phyloP scores from a whole-genome alignment of 148 eudicot genomes.

The Amaranthus cruentus region DNA sequence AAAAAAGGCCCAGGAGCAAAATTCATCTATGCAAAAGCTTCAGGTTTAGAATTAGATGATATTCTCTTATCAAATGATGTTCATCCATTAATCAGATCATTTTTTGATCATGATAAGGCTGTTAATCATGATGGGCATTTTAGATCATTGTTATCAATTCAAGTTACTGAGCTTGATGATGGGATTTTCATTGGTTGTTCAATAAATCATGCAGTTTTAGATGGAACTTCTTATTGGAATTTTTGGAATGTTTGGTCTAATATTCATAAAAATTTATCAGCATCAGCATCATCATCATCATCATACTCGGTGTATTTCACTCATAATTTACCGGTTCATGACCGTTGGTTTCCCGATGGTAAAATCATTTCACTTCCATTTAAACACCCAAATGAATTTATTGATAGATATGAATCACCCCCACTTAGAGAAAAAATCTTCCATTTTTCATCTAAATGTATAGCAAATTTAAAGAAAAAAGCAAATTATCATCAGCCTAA shows the following conservation, averaged over 20 bases:
- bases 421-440: conserved; percentile 50
- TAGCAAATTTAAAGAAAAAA: conserved; percentile 42
- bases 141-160: conserved; percentile 43
- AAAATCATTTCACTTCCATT: conserved; percentile 18
- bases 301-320: not conserved
- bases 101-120: conserved; percentile 30
- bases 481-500: conserved; percentile 29
- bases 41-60: conserved; percentile 20
- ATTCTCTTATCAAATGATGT: conserved; percentile 28
- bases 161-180: conserved; percentile 38
- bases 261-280: conserved; percentile 11
- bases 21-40: conserved; percentile 16
- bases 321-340: conserved; percentile 19
- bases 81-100: conserved; percentile 28
- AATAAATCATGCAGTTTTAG: conserved; percentile 45
- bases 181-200: conserved; percentile 49
- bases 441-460: conserved; percentile 56
- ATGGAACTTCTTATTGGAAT: conserved; percentile 60
- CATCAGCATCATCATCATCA: too few relatives aligned
- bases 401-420: conserved; percentile 24
- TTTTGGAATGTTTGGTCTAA: conserved; percentile 52
- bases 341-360: conserved; percentile 32
- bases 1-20: conserved; percentile 25
- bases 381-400: conserved; percentile 31
- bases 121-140: conserved; percentile 45